Conservation (phyloP, 371 early-diverging fungal genomes). For the Hamiltosporidium tvaerminnensis region DNA sequence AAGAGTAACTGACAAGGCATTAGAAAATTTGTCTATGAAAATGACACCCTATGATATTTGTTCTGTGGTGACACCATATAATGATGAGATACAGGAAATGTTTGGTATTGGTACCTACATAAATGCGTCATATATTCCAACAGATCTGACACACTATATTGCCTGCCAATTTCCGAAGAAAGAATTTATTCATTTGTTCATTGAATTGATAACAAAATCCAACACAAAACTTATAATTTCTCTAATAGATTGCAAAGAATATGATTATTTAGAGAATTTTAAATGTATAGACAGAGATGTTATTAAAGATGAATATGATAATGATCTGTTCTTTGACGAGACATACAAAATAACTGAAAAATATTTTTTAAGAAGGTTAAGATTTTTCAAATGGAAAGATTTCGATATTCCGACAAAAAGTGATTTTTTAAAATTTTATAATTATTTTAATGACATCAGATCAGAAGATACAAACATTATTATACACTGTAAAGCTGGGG, state of each 20-base stretch:
- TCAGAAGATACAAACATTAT: constrained; percentile 8
- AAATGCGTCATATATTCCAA: constrained; percentile 20
- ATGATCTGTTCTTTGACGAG: constrained; percentile 20
- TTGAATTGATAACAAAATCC: constrained; percentile 14
- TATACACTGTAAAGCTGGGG: constrained; percentile 51
- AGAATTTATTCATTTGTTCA: constrained; percentile 13
- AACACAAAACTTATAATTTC: constrained; percentile 21
- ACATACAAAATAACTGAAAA: constrained; percentile 5
- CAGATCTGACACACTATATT: constrained; percentile 8
- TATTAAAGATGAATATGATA: not conserved
- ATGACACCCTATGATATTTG: not conserved
- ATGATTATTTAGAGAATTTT: constrained; percentile 13
- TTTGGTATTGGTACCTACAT: constrained; percentile 18
- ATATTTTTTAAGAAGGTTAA: constrained; percentile 12
- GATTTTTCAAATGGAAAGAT: constrained; percentile 28
- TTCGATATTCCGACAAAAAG: not conserved
- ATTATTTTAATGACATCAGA: constrained; percentile 3
- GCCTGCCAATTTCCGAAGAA: constrained; percentile 24
- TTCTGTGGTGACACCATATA: constrained; percentile 14
- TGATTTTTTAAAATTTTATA: constrained; percentile 17
- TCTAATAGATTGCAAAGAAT: constrained; percentile 1
- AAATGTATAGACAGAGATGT: constrained; percentile 1
- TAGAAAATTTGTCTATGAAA: not conserved
- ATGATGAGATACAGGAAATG: constrained; percentile 11
- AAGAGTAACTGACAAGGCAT: not conserved